Evolutionary conservation across 768 basidiomycete species (phyloP).

Genomic region (Favolaschia claudopus): DNA sequence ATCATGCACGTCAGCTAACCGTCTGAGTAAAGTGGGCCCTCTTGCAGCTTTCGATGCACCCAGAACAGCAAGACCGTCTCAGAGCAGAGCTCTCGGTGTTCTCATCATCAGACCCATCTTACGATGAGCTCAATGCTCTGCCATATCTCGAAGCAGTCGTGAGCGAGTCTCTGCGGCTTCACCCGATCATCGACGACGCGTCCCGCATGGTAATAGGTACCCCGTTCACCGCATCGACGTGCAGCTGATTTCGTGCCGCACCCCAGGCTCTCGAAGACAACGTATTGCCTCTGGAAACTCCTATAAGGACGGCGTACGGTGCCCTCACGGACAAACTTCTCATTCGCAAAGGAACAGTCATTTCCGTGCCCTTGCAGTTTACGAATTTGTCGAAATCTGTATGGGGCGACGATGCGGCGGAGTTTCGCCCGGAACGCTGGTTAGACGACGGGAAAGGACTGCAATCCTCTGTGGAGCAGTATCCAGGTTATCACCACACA

Average conservation of each 20-base stretch:
- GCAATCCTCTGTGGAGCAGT: no score
- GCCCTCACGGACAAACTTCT: no score
- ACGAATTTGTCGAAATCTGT: no score
- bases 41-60: background rate
- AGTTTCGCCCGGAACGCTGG: conserved; percentile 18
- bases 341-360: no score
- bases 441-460: no score
- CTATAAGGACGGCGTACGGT: no score
- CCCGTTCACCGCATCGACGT: background rate
- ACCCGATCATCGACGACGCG: conserved; percentile 42
- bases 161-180: conserved; percentile 48
- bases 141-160: conserved; percentile 56
- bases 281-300: no score
- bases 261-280: background rate
- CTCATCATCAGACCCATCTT: background rate
- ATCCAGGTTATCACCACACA: background rate
- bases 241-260: background rate
- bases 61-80: background rate
- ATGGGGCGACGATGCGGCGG: conserved; percentile 7
- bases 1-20: background rate
- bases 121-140: conserved; percentile 52
- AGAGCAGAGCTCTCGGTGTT: background rate
- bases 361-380: no score
- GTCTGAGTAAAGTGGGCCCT: background rate
- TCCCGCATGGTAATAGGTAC: conserved; percentile 26